Evolutionary conservation across 108 stramenopile species (phyloP).

Genomic region (Fragilariopsis cylindrus): DNA sequence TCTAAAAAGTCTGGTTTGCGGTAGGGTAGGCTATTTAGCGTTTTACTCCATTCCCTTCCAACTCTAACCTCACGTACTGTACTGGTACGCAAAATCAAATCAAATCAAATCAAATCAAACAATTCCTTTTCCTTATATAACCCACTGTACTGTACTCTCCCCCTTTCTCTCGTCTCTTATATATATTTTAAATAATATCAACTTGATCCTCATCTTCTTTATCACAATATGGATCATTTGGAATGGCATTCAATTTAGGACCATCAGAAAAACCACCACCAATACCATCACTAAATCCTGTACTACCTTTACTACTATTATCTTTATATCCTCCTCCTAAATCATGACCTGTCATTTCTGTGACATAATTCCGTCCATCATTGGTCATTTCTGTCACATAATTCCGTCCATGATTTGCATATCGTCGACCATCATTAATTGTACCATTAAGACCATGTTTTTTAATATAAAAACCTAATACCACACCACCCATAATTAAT

Average conservation of each 20-base stretch:
- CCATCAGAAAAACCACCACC: neutral
- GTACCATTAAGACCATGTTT: too few species aligned
- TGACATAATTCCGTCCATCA: too few species aligned
- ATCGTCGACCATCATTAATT: too few species aligned
- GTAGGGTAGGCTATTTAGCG: too few species aligned
- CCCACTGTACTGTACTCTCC: too few species aligned
- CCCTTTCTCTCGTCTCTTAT: too few species aligned
- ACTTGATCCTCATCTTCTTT: neutral
- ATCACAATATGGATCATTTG: neutral
- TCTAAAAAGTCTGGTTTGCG: too few species aligned
- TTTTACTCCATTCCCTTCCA: neutral
- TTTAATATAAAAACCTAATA: neutral
- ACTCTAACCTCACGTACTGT: neutral
- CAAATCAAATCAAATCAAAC: neutral
- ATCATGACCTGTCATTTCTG: too few species aligned
- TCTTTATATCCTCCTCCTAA: neutral
- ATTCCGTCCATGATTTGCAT: too few species aligned
- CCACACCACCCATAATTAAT: neutral
- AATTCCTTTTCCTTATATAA: too few species aligned
- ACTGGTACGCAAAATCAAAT: neutral
- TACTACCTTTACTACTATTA: neutral
- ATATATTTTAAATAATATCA: neutral
- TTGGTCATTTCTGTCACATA: too few species aligned
- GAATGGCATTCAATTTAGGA: neutral
- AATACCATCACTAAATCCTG: neutral